These are phyloP conservation scores for Pseudonitzschia multiseries DNA, from an alignment of 108 stramenopile genomes.

Conservation along the genomic window DNA sequence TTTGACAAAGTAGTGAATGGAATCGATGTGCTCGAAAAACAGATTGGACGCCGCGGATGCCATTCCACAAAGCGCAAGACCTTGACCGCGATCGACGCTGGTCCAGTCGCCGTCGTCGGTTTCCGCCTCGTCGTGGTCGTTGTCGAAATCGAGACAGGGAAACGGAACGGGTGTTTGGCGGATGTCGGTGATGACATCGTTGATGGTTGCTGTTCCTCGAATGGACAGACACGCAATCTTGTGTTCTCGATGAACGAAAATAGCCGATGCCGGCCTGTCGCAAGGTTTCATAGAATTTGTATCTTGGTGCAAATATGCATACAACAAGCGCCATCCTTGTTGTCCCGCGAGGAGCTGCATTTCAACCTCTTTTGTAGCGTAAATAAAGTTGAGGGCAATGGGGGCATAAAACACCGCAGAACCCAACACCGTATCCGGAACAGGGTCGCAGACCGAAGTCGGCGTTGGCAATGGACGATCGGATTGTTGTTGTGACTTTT, in stretches of 20 bases:
- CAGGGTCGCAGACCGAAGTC: constrained; percentile 68
- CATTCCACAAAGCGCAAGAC: constrained; percentile 84
- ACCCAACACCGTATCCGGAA: constrained; percentile 55
- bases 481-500: neutral
- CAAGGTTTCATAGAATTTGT: constrained; percentile 24
- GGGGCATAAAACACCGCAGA: constrained; percentile 86
- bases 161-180: constrained; percentile 87
- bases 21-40: constrained; percentile 74
- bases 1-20: constrained; percentile 54
- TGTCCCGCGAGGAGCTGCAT: constrained; percentile 91
- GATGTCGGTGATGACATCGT: constrained; percentile 97
- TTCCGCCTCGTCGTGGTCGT: neutral
- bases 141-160: constrained; percentile 54
- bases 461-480: constrained; percentile 21
- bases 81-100: constrained; percentile 57
- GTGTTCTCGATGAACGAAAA: constrained; percentile 71
- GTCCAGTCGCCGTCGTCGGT: constrained; percentile 74
- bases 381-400: constrained; percentile 89
- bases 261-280: constrained; percentile 72
- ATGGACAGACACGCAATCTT: constrained; percentile 79
- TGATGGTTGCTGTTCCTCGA: constrained; percentile 89
- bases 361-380: constrained; percentile 84
- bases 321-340: constrained; percentile 85
- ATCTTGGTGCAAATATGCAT: constrained; percentile 76
- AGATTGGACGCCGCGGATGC: constrained; percentile 76